Evolutionary conservation across 2,329 filamentous ascomycete species (phyloP).

Genomic region (Diaporthe sp.): DNA sequence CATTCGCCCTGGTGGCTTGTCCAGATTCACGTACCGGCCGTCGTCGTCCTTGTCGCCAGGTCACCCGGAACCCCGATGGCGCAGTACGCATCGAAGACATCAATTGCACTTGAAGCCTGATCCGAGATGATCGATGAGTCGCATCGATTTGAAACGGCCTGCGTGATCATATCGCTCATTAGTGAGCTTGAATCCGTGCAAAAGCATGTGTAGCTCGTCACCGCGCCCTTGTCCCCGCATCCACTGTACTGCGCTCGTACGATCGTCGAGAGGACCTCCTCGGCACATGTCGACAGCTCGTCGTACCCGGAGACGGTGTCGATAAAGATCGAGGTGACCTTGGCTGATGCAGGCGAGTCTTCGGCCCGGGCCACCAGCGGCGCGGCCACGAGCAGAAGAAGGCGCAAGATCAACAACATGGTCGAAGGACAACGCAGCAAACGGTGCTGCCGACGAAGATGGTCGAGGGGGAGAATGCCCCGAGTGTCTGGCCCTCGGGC

Average conservation of each 20-base stretch:
- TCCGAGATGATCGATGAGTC: background rate
- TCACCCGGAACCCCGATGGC: background rate
- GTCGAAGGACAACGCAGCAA: background rate
- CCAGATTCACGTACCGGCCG: slow-evolving; percentile 22
- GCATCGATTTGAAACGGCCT: slow-evolving; percentile 24
- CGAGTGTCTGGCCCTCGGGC: background rate
- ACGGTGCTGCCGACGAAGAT: background rate
- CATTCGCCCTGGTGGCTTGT: too few species aligned
- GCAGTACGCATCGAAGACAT: slow-evolving; percentile 27
- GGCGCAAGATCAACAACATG: slow-evolving; percentile 9
- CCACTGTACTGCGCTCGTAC: slow-evolving; percentile 35
- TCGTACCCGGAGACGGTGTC: slow-evolving; percentile 22
- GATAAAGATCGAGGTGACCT: slow-evolving; percentile 10
- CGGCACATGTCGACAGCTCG: slow-evolving; percentile 36
- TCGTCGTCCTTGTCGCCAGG: background rate
- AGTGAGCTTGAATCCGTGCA: slow-evolving; percentile 32
- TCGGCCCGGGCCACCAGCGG: slow-evolving; percentile 4
- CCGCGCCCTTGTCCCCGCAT: slow-evolving; percentile 35
- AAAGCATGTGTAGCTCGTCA: slow-evolving; percentile 37
- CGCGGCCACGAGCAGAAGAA: background rate
- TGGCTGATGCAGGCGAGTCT: background rate
- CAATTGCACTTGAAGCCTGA: slow-evolving; percentile 16
- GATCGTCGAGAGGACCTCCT: slow-evolving; percentile 33
- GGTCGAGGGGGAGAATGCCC: slow-evolving; percentile 2
- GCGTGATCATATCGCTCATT: slow-evolving; percentile 30